These are phyloP conservation scores for Entamoeba moshkovskii DNA, from an alignment of 208 protist genomes.

Conservation along the genomic window DNA sequence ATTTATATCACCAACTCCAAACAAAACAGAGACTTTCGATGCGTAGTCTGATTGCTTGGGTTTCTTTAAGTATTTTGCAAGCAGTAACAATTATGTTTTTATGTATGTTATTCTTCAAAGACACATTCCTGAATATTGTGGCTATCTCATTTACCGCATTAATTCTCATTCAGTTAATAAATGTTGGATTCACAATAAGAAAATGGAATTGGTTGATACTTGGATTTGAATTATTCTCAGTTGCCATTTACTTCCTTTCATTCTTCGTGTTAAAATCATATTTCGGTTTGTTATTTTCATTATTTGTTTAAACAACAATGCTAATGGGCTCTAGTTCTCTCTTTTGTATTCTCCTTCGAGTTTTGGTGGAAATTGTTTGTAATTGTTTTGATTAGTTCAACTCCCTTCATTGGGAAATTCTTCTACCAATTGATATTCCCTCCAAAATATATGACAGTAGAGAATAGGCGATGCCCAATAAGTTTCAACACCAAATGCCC, in stretches of 20 bases:
- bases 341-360: not conserved
- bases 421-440: not conserved
- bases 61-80: slow-evolving; percentile 7
- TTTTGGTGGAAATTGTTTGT: not conserved
- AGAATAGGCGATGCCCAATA: not conserved
- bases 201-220: slow-evolving; percentile 44
- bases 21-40: slow-evolving; percentile 76
- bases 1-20: slow-evolving; percentile 83
- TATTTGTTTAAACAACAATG: no score
- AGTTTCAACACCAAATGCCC: not conserved
- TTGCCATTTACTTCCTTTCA: not conserved
- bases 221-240: not conserved
- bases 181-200: slow-evolving; percentile 73
- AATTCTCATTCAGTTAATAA: slow-evolving; percentile 82
- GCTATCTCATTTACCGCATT: slow-evolving; percentile 87
- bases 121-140: slow-evolving; percentile 28
- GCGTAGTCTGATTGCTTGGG: slow-evolving; percentile 24
- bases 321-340: no score
- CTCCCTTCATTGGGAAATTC: not conserved
- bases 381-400: not conserved
- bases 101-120: not conserved
- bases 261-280: not conserved
- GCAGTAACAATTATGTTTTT: slow-evolving; percentile 6
- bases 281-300: not conserved
- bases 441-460: not conserved